Conservation (phyloP, 176 grass and related monocot species). For the Musa schizocarpa region DNA sequence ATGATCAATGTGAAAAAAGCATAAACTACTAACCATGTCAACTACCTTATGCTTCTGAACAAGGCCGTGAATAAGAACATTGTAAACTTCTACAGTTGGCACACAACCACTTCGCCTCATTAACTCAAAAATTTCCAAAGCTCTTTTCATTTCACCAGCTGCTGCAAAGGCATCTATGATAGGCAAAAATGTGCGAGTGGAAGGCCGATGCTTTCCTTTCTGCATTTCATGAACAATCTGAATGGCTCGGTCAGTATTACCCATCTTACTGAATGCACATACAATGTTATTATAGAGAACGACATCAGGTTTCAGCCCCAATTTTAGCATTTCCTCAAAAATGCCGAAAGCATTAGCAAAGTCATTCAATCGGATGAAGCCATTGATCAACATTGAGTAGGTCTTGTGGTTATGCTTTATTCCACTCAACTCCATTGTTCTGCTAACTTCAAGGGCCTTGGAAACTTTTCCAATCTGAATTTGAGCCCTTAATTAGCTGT, state of each 20-base stretch:
- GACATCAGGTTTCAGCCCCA: conserved; percentile 66
- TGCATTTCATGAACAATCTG: conserved; percentile 83
- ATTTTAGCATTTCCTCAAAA: conserved; percentile 89
- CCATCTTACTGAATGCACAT: conserved; percentile 98
- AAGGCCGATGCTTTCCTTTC: conserved; percentile 62
- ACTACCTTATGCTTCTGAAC: conserved; percentile 72
- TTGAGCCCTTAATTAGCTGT: background rate
- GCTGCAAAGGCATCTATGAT: conserved; percentile 89
- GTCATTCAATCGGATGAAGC: conserved; percentile 88
- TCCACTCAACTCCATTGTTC: conserved; percentile 65
- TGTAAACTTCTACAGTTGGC: conserved; percentile 81
- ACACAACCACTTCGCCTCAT: conserved; percentile 69
- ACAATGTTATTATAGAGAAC: conserved; percentile 88
- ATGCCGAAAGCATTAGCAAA: conserved; percentile 88
- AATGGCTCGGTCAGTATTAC: conserved; percentile 76
- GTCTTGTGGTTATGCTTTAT: conserved; percentile 95
- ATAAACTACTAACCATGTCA: background rate
- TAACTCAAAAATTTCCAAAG: conserved; percentile 68
- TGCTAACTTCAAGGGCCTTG: conserved; percentile 68
- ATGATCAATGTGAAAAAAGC: background rate
- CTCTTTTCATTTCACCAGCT: conserved; percentile 71
- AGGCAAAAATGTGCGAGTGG: conserved; percentile 85
- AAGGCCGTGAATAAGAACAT: conserved; percentile 90
- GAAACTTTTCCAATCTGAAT: conserved; percentile 71
- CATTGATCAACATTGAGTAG: conserved; percentile 96